Percentiles rank a stretch among this genome's conserved stretches.
These are phyloP conservation scores for Nannizziopsis barbatae DNA, from an alignment of 2,329 filamentous ascomycete genomes.

Conservation along the genomic window DNA sequence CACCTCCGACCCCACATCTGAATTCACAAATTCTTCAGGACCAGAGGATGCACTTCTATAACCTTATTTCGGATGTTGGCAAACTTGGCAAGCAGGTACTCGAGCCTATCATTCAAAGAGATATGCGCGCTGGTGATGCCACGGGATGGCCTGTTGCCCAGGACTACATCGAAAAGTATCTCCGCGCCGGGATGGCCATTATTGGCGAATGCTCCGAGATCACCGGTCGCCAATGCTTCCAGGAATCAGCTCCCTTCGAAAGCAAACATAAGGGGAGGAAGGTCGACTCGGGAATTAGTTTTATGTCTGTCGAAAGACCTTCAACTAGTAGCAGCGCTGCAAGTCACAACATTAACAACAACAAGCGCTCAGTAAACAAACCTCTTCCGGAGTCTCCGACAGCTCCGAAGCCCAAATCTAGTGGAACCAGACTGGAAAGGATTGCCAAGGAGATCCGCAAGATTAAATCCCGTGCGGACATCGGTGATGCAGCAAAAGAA, in stretches of 20 bases:
- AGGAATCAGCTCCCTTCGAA: conserved; percentile 21
- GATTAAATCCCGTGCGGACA: conserved; percentile 45
- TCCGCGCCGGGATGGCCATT: conserved; percentile 47
- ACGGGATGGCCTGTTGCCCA: conserved; percentile 45
- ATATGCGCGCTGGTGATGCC: conserved; percentile 40
- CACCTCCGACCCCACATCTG: conserved; percentile 41
- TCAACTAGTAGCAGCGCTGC: conserved; percentile 30
- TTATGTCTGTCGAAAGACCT: conserved; percentile 34
- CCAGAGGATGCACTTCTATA: conserved; percentile 53
- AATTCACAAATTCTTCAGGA: conserved; percentile 42
- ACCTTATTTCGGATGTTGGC: conserved; percentile 50
- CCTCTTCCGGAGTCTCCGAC: conserved; percentile 8
- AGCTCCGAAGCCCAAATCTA: conserved; percentile 32
- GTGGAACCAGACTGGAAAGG: conserved; percentile 46
- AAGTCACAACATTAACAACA: conserved; percentile 19
- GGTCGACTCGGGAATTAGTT: conserved; percentile 54
- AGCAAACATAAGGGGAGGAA: conserved; percentile 41
- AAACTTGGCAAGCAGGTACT: conserved; percentile 43
- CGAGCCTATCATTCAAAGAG: conserved; percentile 43
- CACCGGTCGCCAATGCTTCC: conserved; percentile 32
- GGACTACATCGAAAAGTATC: conserved; percentile 47
- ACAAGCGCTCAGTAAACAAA: conserved; percentile 16
- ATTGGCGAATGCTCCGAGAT: conserved; percentile 50
- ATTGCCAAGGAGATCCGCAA: conserved; percentile 49
- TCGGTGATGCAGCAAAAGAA: conserved; percentile 33